Conservation (phyloP, 2,329 filamentous ascomycete genomes). For the Fusarium sulawesiense region DNA sequence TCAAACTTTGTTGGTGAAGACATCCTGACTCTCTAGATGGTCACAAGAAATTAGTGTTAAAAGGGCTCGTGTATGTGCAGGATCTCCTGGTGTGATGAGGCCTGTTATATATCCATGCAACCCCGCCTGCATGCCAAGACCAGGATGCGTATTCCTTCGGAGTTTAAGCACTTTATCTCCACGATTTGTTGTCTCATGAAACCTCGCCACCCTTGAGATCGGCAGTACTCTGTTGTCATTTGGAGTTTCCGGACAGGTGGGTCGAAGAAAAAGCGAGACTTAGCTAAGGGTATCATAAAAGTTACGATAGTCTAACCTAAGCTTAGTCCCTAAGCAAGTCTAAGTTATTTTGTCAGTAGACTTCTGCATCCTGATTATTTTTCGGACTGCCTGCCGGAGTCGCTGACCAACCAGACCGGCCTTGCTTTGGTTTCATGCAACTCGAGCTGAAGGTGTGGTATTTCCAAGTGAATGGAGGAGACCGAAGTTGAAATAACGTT, state of each 20-base stretch:
- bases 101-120: not conserved
- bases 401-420: not conserved
- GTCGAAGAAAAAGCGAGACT: no score
- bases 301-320: no score
- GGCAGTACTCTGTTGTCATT: accelerated
- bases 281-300: no score
- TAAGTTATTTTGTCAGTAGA: no score
- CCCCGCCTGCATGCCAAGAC: not conserved
- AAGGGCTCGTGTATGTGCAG: not conserved
- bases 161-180: not conserved
- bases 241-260: not conserved
- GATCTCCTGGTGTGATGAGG: accelerated
- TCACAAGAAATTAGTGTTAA: not conserved
- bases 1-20: not conserved
- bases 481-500: not conserved
- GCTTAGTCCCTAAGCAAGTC: no score
- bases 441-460: accelerated
- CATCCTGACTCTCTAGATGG: not conserved
- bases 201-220: not conserved
- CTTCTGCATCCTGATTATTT: no score
- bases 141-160: not conserved
- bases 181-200: not conserved
- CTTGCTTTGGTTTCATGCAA: accelerated
- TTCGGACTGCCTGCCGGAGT: no score
- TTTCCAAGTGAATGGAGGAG: not conserved